These are phyloP conservation scores for Clavispora vitiphila DNA, from an alignment of 805 yeast genomes.

Conservation along the genomic window DNA sequence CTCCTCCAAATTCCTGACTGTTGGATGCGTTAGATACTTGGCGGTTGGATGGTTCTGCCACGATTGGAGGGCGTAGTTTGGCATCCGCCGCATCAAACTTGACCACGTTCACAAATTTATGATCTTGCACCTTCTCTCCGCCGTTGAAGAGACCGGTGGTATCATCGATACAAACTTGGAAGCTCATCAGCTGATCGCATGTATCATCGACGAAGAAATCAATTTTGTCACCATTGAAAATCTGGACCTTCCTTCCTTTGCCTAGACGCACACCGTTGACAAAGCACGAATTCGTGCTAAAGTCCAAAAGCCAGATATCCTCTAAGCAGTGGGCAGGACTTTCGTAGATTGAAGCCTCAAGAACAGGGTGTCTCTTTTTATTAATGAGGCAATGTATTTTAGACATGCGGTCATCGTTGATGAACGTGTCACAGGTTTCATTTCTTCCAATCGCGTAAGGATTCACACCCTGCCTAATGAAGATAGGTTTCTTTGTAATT, in stretches of 20 bases:
- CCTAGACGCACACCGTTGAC: constrained; percentile 59
- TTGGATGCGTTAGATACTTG: constrained; percentile 1
- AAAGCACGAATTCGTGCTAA: constrained; percentile 74
- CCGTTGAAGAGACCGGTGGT: constrained; percentile 59
- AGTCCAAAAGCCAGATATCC: constrained; percentile 76
- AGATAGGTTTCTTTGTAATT: constrained; percentile 42
- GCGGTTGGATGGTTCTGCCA: constrained; percentile 9
- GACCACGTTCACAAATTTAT: constrained; percentile 19
- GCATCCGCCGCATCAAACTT: constrained; percentile 23
- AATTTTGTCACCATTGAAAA: constrained; percentile 62
- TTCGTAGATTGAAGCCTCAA: constrained; percentile 47
- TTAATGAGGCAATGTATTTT: constrained; percentile 73
- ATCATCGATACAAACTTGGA: constrained; percentile 49
- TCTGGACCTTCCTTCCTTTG: constrained; percentile 54
- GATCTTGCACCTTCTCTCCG: constrained; percentile 27
- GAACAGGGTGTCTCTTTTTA: constrained; percentile 57
- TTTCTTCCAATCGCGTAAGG: constrained; percentile 73
- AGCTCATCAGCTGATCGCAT: constrained; percentile 49
- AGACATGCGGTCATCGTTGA: constrained; percentile 74
- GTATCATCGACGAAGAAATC: constrained; percentile 61
- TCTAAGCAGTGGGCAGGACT: constrained; percentile 71
- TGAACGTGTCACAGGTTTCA: constrained; percentile 52
- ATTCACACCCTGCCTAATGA: constrained; percentile 62
- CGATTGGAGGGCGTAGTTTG: constrained; percentile 24
- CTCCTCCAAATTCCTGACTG: constrained; percentile 9